phyloP scores from a whole-genome alignment of 306 rosid species.

The Prunus dulcis region DNA sequence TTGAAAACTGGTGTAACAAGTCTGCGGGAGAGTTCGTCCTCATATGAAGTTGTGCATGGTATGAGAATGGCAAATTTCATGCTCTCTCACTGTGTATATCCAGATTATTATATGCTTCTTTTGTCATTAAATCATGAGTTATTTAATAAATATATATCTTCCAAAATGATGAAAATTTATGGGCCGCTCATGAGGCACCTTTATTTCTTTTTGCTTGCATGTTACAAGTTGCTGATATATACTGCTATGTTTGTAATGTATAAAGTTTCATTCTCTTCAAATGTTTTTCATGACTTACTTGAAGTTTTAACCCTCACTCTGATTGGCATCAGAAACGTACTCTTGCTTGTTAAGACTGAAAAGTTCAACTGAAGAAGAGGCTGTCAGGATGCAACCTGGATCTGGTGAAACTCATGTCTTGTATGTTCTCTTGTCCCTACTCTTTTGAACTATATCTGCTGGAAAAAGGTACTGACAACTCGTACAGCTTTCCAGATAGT shows the following conservation, averaged over 20 bases:
- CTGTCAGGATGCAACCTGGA: slow-evolving; percentile 86
- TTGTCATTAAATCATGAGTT: neutral
- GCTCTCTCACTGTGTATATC: neutral
- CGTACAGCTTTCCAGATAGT: slow-evolving; percentile 94
- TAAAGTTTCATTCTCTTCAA: slow-evolving; percentile 5
- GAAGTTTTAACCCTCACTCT: slow-evolving; percentile 1
- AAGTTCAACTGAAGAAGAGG: slow-evolving; percentile 81
- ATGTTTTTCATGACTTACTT: slow-evolving; percentile 1
- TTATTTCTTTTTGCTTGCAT: neutral
- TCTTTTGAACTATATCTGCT: slow-evolving; percentile 14
- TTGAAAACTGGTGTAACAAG: slow-evolving; percentile 84
- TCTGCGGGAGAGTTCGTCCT: slow-evolving; percentile 74
- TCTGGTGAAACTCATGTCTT: slow-evolving; percentile 86
- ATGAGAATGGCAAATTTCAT: slow-evolving; percentile 9
- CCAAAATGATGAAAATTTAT: neutral
- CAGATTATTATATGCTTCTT: neutral
- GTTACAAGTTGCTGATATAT: slow-evolving; percentile 6
- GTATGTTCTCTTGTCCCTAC: slow-evolving; percentile 45
- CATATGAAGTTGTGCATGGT: slow-evolving; percentile 94
- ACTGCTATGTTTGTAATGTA: neutral
- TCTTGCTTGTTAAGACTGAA: slow-evolving; percentile 78
- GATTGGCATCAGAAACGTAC: slow-evolving; percentile 65
- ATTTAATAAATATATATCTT: neutral
- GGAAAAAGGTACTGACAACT: slow-evolving; percentile 43
- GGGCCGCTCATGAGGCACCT: neutral